A percentile compares a stretch with the other conserved stretches of the same genome.
Evolutionary conservation across 2,329 filamentous ascomycete species (phyloP).

Genomic region (Clarireedia monteithiana): DNA sequence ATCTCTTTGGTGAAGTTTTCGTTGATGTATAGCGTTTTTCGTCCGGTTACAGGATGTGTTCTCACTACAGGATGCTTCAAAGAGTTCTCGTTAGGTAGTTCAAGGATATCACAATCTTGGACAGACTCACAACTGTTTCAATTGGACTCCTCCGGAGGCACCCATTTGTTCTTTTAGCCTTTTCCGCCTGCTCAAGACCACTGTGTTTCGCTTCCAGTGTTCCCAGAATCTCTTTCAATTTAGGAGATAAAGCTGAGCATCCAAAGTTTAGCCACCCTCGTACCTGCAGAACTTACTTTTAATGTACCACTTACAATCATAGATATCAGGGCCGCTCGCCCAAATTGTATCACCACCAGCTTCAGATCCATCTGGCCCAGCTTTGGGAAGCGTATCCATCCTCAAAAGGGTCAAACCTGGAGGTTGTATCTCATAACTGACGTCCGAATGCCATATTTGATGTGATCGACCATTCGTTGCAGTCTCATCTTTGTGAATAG

Average conservation of each 20-base stretch:
- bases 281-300: constrained; percentile 31
- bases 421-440: constrained; percentile 42
- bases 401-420: constrained; percentile 41
- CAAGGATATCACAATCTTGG: no score
- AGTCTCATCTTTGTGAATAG: constrained; percentile 8
- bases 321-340: constrained; percentile 39
- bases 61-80: constrained; percentile 24
- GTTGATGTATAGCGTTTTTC: constrained; percentile 23
- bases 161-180: background rate
- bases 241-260: constrained; percentile 1
- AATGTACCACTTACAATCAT: constrained; percentile 36
- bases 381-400: constrained; percentile 49
- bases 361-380: constrained; percentile 39
- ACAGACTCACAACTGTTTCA: constrained; percentile 15
- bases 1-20: constrained; percentile 18
- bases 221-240: background rate
- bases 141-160: constrained; percentile 23
- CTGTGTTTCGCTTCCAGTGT: constrained; percentile 3
- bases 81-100: background rate
- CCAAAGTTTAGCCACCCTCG: constrained; percentile 39
- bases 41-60: constrained; percentile 26
- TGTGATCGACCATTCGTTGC: constrained; percentile 12
- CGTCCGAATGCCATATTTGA: constrained; percentile 28
- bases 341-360: constrained; percentile 55
- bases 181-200: background rate